Percentiles rank a stretch among this genome's conserved stretches.
Evolutionary conservation across 2,329 filamentous ascomycete species (phyloP).

Genomic region (Calonectria fujianensis): DNA sequence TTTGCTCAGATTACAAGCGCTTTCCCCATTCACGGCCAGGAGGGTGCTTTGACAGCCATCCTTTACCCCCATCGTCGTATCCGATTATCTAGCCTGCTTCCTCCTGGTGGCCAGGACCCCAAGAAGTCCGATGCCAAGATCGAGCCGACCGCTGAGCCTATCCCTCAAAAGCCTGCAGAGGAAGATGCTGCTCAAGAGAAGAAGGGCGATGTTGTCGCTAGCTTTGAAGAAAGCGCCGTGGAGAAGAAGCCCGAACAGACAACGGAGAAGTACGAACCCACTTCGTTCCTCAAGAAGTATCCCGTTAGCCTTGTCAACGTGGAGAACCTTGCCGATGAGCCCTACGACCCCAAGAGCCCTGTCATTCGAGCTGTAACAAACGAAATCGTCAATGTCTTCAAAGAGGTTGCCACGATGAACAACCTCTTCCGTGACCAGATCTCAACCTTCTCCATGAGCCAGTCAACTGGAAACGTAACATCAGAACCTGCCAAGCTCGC

Average conservation of each 20-base stretch:
- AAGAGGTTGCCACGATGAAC: conserved; percentile 95
- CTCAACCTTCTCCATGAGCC: conserved; percentile 96
- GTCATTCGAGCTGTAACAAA: conserved; percentile 94
- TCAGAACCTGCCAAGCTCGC: conserved; percentile 96
- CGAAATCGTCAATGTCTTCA: conserved; percentile 99
- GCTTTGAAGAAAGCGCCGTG: conserved; percentile 90
- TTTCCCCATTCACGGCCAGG: conserved; percentile 92
- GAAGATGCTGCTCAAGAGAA: conserved; percentile 77
- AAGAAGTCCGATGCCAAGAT: conserved; percentile 72
- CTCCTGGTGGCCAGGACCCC: conserved; percentile 74
- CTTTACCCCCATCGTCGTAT: conserved; percentile 97
- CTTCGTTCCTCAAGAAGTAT: conserved; percentile 92
- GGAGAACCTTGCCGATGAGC: conserved; percentile 92
- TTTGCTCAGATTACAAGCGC: conserved; percentile 99
- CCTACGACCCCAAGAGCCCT: conserved; percentile 91
- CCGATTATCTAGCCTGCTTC: conserved; percentile 88
- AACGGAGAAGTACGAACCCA: conserved; percentile 84
- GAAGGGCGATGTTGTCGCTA: conserved; percentile 95
- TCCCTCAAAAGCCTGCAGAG: conserved; percentile 72
- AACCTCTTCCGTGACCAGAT: conserved; percentile 97
- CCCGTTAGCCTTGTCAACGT: conserved; percentile 96
- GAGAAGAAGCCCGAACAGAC: conserved; percentile 73
- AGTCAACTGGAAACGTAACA: conserved; percentile 94
- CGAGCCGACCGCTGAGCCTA: conserved; percentile 74
- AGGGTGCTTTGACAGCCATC: conserved; percentile 91